These are phyloP conservation scores for Xylariaceae sp. DNA, from an alignment of 2,329 filamentous ascomycete species.

Conservation along the genomic window DNA sequence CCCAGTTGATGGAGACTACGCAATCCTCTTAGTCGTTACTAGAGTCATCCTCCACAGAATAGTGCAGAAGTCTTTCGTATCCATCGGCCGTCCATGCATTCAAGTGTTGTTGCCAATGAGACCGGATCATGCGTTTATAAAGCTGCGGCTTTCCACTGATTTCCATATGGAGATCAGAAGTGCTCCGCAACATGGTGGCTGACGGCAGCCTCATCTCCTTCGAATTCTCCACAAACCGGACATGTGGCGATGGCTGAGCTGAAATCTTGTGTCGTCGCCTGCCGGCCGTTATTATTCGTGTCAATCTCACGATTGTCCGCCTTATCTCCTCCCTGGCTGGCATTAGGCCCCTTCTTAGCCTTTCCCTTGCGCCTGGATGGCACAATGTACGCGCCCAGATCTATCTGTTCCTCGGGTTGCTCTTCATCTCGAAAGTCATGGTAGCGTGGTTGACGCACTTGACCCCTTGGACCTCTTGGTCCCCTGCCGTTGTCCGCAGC, in stretches of 20 bases:
- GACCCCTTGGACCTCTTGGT: slow-evolving; percentile 18
- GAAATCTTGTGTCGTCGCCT: slow-evolving; percentile 20
- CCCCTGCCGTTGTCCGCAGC: slow-evolving; percentile 8
- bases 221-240: slow-evolving; percentile 61
- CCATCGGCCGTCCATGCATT: neutral
- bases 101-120: neutral
- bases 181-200: slow-evolving; percentile 60
- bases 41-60: neutral
- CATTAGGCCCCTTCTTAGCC: slow-evolving; percentile 24
- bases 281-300: slow-evolving; percentile 10
- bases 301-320: slow-evolving; percentile 10
- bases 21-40: neutral
- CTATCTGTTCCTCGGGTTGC: slow-evolving; percentile 37
- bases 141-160: neutral
- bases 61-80: neutral
- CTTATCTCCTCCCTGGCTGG: slow-evolving; percentile 13
- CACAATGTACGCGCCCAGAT: slow-evolving; percentile 48
- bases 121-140: neutral
- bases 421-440: slow-evolving; percentile 34
- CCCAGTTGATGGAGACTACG: neutral
- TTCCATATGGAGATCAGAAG: slow-evolving; percentile 36
- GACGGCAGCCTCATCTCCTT: slow-evolving; percentile 64
- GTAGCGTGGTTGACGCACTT: slow-evolving; percentile 27
- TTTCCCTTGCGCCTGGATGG: slow-evolving; percentile 32
- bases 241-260: slow-evolving; percentile 41